Percentiles rank a stretch among this genome's conserved stretches.
Evolutionary conservation across 169 alveolate species (phyloP).

Genomic region (Plasmodium blacklocki): DNA sequence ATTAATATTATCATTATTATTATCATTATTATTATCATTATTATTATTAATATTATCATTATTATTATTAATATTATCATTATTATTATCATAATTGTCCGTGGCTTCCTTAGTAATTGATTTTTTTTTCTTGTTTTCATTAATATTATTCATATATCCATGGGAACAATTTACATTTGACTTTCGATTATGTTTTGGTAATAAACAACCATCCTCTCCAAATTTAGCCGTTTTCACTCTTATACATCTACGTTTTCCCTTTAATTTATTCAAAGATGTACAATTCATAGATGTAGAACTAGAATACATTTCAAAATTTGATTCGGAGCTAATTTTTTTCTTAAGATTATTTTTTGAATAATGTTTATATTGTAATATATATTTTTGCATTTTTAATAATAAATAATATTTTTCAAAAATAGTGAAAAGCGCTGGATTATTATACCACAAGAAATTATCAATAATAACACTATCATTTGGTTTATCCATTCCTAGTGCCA

Average conservation of each 20-base stretch:
- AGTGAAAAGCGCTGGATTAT: constrained; percentile 48
- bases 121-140: neutral
- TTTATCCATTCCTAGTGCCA: neutral
- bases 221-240: neutral
- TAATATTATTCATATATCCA: neutral
- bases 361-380: constrained; percentile 51
- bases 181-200: neutral
- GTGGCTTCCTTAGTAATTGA: neutral
- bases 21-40: neutral
- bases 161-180: neutral
- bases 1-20: neutral
- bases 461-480: constrained; percentile 20
- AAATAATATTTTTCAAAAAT: constrained; percentile 63
- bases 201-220: neutral
- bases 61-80: neutral
- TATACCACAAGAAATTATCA: constrained; percentile 56
- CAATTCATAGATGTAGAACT: constrained; percentile 26
- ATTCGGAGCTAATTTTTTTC: constrained; percentile 42
- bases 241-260: neutral
- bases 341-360: constrained; percentile 58
- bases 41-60: neutral
- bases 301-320: constrained; percentile 41
- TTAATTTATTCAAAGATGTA: constrained; percentile 10
- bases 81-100: neutral
- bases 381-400: constrained; percentile 61